phyloP scores from a whole-genome alignment of 192 early-diverging fungal genomes.

The Backusella psychrophila region DNA sequence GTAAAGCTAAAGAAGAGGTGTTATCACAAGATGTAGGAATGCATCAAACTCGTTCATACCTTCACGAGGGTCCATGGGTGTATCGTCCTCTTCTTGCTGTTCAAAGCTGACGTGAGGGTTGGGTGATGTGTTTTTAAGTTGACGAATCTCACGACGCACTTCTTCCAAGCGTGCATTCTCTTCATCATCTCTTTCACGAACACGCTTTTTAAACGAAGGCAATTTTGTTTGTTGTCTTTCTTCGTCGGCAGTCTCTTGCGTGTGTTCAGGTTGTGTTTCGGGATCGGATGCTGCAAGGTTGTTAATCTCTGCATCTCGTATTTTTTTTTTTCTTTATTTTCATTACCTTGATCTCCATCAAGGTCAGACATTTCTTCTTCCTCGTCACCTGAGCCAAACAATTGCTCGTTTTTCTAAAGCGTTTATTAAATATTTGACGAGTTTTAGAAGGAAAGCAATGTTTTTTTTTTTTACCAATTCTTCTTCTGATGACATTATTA shows the following conservation, averaged over 20 bases:
- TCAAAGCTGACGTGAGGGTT: background rate
- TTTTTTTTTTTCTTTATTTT: background rate
- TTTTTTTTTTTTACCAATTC: background rate
- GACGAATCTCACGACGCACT: constrained; percentile 23
- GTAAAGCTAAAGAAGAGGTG: constrained; percentile 12
- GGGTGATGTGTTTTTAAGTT: background rate
- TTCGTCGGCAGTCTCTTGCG: background rate
- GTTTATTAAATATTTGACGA: background rate
- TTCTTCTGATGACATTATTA: constrained; percentile 7
- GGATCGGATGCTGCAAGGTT: background rate
- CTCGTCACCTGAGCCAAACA: constrained; percentile 15
- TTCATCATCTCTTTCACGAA: constrained; percentile 15
- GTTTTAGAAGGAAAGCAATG: background rate
- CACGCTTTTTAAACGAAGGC: constrained; percentile 35
- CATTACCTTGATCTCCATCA: constrained; percentile 31
- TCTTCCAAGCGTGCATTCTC: constrained; percentile 27
- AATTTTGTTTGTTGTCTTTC: constrained; percentile 3
- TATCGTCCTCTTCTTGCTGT: constrained; percentile 15
- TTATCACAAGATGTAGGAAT: background rate
- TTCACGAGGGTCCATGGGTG: constrained; percentile 30
- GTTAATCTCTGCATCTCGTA: background rate
- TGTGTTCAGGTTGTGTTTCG: background rate
- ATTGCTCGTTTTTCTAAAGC: background rate
- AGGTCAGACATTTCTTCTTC: constrained; percentile 36
- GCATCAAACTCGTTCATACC: constrained; percentile 9